Conservation (phyloP, 352 stramenopile genomes). For the Pythium biforme region DNA sequence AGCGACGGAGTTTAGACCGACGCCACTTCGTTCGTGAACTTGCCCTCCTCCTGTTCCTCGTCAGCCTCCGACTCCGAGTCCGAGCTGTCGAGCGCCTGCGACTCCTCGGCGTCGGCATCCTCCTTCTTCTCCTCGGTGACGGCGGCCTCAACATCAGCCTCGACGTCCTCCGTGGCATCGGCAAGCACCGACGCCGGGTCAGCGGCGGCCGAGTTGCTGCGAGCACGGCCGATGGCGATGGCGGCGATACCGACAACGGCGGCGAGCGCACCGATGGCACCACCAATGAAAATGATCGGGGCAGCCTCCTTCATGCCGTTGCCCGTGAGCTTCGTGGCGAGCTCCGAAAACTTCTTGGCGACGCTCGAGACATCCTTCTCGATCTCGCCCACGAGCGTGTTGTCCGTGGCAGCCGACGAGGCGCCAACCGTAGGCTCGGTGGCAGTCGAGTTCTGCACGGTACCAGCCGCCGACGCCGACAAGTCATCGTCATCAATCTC, state of each 20-base stretch:
- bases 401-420: neutral
- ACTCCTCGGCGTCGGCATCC: slow-evolving; percentile 37
- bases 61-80: slow-evolving; percentile 45
- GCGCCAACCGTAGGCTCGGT: neutral
- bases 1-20: slow-evolving; percentile 30
- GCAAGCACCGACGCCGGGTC: slow-evolving; percentile 40
- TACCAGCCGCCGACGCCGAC: neutral
- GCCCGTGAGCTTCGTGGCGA: slow-evolving; percentile 55
- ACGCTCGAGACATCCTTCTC: slow-evolving; percentile 27
- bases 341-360: slow-evolving; percentile 43
- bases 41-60: slow-evolving; percentile 52
- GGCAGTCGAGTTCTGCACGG: neutral
- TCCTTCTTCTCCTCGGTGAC: slow-evolving; percentile 22
- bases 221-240: slow-evolving; percentile 40
- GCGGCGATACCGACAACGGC: slow-evolving; percentile 63
- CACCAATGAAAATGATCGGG: slow-evolving; percentile 62
- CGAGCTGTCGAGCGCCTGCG: slow-evolving; percentile 48
- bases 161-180: slow-evolving; percentile 43
- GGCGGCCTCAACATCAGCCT: slow-evolving; percentile 67
- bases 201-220: slow-evolving; percentile 25
- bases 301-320: slow-evolving; percentile 38
- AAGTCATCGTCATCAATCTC: slow-evolving; percentile 8
- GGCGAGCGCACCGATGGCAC: slow-evolving; percentile 60
- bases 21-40: slow-evolving; percentile 50
- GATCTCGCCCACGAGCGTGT: slow-evolving; percentile 2